Conservation (phyloP, 169 alveolate species). For the Cryptosporidium baileyi region DNA sequence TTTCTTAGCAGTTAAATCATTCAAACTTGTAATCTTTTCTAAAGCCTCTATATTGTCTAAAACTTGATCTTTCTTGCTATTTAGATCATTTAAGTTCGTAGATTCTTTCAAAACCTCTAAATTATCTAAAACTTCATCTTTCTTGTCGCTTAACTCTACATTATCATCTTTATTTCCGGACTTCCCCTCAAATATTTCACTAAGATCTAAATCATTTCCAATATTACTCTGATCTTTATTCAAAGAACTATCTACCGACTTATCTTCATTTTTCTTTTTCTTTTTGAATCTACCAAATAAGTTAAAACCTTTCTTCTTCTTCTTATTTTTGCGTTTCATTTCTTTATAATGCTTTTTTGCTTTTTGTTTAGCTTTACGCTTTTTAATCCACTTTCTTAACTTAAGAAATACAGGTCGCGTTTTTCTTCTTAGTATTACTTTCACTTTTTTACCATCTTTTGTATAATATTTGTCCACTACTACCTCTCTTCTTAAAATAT, state of each 20-base stretch:
- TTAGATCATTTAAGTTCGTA: too few relatives aligned
- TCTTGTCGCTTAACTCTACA: background rate
- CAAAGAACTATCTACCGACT: background rate
- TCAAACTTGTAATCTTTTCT: too few relatives aligned
- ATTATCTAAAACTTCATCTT: background rate
- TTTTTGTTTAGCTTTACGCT: background rate
- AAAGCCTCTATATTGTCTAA: too few relatives aligned
- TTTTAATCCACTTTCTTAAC: constrained; percentile 10
- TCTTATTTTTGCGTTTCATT: background rate
- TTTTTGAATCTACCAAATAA: background rate
- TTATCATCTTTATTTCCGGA: background rate
- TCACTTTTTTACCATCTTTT: constrained; percentile 32
- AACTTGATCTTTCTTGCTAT: too few relatives aligned
- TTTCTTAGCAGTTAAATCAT: too few relatives aligned
- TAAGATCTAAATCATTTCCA: background rate
- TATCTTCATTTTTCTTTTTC: background rate
- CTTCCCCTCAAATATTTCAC: background rate
- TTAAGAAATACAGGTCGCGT: background rate
- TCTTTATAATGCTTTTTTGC: constrained; percentile 25
- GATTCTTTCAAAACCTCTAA: background rate
- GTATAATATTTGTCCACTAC: constrained; percentile 7
- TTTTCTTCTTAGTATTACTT: constrained; percentile 13
- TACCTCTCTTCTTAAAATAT: background rate
- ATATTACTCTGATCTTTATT: background rate
- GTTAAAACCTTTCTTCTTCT: background rate